Evolutionary conservation across 768 basidiomycete species (phyloP).

Genomic region (Tulasnella sp.): DNA sequence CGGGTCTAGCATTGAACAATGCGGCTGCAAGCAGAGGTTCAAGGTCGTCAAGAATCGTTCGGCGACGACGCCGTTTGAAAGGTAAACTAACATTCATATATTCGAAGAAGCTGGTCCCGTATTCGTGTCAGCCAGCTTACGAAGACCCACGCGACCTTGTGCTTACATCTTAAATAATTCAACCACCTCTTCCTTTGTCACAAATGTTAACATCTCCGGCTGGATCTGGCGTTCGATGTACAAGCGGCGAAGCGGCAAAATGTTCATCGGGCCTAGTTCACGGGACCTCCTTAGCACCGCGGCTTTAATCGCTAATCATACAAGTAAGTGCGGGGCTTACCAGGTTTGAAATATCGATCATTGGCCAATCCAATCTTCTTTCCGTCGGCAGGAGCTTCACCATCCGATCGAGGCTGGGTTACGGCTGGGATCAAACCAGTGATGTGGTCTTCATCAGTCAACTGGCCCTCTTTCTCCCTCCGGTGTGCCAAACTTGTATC

Average conservation of each 20-base stretch:
- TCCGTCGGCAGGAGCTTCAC: not conserved
- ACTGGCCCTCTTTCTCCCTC: constrained; percentile 41
- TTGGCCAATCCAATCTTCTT: constrained; percentile 74
- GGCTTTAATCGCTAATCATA: not conserved
- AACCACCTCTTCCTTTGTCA: constrained; percentile 85
- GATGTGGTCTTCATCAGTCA: constrained; percentile 14
- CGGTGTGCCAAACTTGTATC: constrained; percentile 64
- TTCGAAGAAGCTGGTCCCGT: constrained; percentile 64
- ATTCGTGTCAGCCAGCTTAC: constrained; percentile 19
- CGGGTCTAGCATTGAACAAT: constrained; percentile 78
- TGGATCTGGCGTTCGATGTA: constrained; percentile 89
- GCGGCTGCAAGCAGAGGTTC: constrained; percentile 55
- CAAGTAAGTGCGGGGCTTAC: constrained; percentile 46
- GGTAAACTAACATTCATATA: constrained; percentile 65
- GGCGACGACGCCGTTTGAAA: not conserved
- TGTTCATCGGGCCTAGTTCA: constrained; percentile 79
- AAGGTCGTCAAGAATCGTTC: constrained; percentile 29
- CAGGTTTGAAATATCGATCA: constrained; percentile 90
- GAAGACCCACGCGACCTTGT: constrained; percentile 42
- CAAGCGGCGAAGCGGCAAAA: constrained; percentile 76
- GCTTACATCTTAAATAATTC: constrained; percentile 84
- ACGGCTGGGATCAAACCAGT: constrained; percentile 52
- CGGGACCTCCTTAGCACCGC: not conserved
- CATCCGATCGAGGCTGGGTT: constrained; percentile 32
- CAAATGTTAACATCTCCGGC: constrained; percentile 91